These are phyloP conservation scores for Penicillium sp. DNA, from an alignment of 2,329 filamentous ascomycete genomes.

Conservation along the genomic window DNA sequence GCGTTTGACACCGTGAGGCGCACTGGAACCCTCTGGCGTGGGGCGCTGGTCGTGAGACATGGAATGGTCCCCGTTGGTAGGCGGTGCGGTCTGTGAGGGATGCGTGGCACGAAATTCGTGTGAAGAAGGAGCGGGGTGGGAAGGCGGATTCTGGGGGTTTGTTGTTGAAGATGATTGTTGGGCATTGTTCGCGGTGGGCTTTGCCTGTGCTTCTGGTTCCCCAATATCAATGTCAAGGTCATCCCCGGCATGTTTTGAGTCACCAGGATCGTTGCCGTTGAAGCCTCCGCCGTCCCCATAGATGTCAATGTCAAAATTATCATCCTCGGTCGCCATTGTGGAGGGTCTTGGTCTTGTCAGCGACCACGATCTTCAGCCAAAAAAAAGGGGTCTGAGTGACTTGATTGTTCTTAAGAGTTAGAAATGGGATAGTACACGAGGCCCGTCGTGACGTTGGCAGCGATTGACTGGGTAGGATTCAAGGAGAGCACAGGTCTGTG, in stretches of 20 bases:
- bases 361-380: constrained; percentile 24
- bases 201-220: constrained; percentile 15
- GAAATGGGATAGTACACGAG: constrained; percentile 33
- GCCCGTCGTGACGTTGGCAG: constrained; percentile 21
- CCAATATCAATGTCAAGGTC: constrained; percentile 37
- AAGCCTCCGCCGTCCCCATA: constrained; percentile 55
- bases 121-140: not conserved
- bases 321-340: constrained; percentile 53
- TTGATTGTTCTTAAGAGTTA: constrained; percentile 17
- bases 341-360: constrained; percentile 18
- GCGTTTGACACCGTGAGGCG: constrained; percentile 56
- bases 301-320: constrained; percentile 67
- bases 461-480: constrained; percentile 24
- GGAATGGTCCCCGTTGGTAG: constrained; percentile 9
- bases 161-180: not conserved
- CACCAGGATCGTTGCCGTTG: constrained; percentile 44
- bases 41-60: constrained; percentile 17
- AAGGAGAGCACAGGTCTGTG: constrained; percentile 43
- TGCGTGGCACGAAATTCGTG: not conserved
- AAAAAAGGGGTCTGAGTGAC: constrained; percentile 28
- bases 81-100: not conserved
- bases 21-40: constrained; percentile 22
- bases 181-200: not conserved
- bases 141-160: constrained; percentile 6
- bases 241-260: constrained; percentile 36